Base-by-base conservation (phyloP, 441 rosid species). In the Francoa sonchifolia region DNA sequence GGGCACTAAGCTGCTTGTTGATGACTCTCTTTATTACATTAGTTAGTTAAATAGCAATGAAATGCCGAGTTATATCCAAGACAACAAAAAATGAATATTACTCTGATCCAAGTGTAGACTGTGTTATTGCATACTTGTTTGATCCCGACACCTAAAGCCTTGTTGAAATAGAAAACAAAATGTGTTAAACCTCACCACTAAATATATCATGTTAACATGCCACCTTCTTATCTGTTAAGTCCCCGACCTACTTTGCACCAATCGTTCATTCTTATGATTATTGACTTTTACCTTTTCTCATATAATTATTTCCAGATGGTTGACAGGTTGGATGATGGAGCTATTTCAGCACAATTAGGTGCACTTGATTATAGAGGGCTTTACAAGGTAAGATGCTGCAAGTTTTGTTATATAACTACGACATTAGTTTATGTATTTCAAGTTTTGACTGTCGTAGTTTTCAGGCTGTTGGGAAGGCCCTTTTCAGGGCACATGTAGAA, bases 391-490 rank as follows among this genome's bases (percentile, higher is more conserved):
- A 44, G 59, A 37, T 51, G 31, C 17, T 58, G 30, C 33, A 3
- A 39, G 42, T 25, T 34, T 5, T 54, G 48, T 48, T 9, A 42
- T 27, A n/a, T 11, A 36, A 12, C n/a, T 30, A 28, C 35, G 18
- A 19, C 29, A 11, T 21, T 39, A 39, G 8, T 42, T 59, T n/a
- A n/a, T n/a, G n/a, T n/a, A n/a, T n/a, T n/a, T n/a, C n/a, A n/a
- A n/a, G n/a, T n/a, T n/a, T n/a, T n/a, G n/a, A n/a, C n/a, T n/a
- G n/a, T n/a, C 30, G 42, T 51, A 40, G 33, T 49, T 59, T 63
- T 60, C 75, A 84, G 97, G 95, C 95, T 52, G 97, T 89, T 55
- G 94, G 80, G 45, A 89, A 75, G 71, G 97, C 97, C 57, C 76
- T 84, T 38, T 89, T 89, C 66, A 74, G 94, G 65, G 97, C 97